Evolutionary conservation across 2,329 filamentous ascomycete species (phyloP).

Genomic region (Sordariomycetes sp.): DNA sequence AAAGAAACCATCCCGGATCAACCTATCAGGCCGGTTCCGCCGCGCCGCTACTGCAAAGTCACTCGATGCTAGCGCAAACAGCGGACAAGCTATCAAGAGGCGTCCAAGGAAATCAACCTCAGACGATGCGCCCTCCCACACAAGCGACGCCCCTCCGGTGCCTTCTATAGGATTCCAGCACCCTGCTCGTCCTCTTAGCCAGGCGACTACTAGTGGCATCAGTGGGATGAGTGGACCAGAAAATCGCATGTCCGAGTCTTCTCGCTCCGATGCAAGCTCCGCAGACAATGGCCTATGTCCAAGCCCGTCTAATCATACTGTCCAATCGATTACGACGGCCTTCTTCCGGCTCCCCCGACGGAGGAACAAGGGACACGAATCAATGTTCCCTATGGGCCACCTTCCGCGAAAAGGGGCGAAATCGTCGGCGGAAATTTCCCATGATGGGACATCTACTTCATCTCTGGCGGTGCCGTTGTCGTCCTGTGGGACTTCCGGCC

Average conservation of each 20-base stretch:
- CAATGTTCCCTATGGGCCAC: conserved; percentile 74
- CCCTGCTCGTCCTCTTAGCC: neutral
- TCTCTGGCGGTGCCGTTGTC: conserved; percentile 20
- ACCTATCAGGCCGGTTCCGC: conserved; percentile 33
- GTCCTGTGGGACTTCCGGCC: neutral
- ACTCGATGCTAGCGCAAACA: neutral
- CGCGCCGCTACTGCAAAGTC: conserved; percentile 27
- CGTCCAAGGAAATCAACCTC: neutral
- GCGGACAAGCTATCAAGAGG: neutral
- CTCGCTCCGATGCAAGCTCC: conserved; percentile 75
- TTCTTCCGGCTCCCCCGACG: conserved; percentile 74
- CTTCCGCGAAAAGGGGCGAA: conserved; percentile 60
- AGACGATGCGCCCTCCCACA: neutral
- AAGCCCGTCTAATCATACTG: conserved; percentile 43
- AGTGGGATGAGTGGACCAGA: neutral
- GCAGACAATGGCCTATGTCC: conserved; percentile 49
- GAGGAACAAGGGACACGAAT: conserved; percentile 58
- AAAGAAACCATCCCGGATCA: conserved; percentile 43
- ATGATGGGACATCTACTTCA: conserved; percentile 20
- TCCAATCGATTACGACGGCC: conserved; percentile 45
- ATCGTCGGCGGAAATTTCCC: conserved; percentile 13
- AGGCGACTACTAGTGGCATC: neutral
- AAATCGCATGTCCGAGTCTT: conserved; percentile 51
- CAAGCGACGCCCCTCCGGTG: neutral
- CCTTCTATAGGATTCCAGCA: neutral